A percentile compares a stretch with the other conserved stretches of the same genome.
phyloP scores from a whole-genome alignment of 176 grass and related monocot species.

The Microstegium vimineum region DNA sequence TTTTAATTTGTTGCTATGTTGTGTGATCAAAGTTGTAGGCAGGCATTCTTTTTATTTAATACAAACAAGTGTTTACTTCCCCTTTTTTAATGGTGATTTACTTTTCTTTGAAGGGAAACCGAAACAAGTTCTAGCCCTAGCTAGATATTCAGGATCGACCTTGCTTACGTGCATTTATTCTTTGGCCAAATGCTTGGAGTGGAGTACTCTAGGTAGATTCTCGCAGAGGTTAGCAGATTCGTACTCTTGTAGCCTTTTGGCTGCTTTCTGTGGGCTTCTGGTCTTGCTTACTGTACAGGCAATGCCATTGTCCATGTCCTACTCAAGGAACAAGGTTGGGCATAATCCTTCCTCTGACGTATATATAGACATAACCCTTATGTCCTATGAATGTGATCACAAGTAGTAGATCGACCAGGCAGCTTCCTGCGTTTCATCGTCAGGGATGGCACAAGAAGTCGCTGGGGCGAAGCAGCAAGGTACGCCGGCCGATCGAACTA shows the following conservation, averaged over 20 bases:
- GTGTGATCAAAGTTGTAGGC: neutral
- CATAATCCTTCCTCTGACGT: neutral
- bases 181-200: neutral
- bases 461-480: neutral
- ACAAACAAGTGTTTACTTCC: neutral
- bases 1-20: too few species aligned
- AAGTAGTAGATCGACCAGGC: neutral
- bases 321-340: slow-evolving; percentile 25
- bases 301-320: slow-evolving; percentile 34
- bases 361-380: neutral
- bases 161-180: neutral
- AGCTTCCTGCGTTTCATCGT: neutral
- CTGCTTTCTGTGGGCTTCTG: neutral
- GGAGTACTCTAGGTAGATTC: slow-evolving; percentile 12
- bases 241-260: neutral
- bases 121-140: neutral
- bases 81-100: neutral
- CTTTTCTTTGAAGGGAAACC: neutral
- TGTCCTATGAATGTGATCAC: neutral
- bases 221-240: slow-evolving; percentile 18
- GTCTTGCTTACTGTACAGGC: slow-evolving; percentile 45
- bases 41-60: neutral
- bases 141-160: neutral
- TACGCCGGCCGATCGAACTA: too few species aligned
- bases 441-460: neutral